A percentile compares a stretch with the other conserved stretches of the same genome.
phyloP scores from a whole-genome alignment of 305 asterid genomes.

The Vinca major region DNA sequence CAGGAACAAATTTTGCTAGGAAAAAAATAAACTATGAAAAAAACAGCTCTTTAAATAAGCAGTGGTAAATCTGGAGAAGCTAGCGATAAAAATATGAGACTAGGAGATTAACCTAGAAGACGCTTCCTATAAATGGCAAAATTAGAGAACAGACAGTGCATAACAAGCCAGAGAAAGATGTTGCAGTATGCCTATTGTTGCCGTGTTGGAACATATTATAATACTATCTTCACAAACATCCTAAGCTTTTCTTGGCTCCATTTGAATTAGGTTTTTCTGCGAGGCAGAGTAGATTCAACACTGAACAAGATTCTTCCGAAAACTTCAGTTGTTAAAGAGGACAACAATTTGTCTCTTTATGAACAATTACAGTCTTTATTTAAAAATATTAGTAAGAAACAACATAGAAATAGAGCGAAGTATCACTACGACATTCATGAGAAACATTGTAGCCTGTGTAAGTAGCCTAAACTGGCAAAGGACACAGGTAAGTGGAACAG shows the following conservation, averaged over 20 bases:
- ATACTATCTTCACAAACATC: neutral
- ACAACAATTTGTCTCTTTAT: neutral
- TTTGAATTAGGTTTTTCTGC: neutral
- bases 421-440: neutral
- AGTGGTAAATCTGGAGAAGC: neutral
- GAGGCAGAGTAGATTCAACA: neutral
- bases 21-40: too few relatives aligned
- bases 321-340: neutral
- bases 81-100: neutral
- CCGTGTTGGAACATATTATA: neutral
- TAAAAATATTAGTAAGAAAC: neutral
- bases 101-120: neutral
- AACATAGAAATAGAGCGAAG: neutral
- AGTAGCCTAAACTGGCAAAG: neutral
- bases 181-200: neutral
- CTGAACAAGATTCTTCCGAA: neutral
- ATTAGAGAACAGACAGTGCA: neutral
- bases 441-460: neutral
- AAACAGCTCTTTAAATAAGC: too few relatives aligned
- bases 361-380: neutral
- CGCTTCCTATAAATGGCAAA: neutral
- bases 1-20: too few relatives aligned
- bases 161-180: neutral
- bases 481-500: constrained; percentile 2
- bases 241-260: neutral